Conservation (phyloP, 179 eudicot genomes). For the Pouteria campechiana region DNA sequence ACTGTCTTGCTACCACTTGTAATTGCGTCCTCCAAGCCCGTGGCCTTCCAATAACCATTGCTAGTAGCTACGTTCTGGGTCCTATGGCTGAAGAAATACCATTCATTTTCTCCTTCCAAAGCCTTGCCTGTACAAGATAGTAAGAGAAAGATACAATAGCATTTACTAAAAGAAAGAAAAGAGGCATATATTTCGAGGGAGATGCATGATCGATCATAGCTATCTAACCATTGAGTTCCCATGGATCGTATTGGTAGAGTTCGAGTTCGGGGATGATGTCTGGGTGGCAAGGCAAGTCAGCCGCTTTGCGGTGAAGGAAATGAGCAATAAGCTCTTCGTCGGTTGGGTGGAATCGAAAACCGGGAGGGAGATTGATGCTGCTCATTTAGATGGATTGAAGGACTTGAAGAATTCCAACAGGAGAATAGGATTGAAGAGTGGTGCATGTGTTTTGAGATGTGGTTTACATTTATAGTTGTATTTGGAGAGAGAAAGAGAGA, state of each 20-base stretch:
- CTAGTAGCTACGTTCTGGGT: constrained; percentile 34
- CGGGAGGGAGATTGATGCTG: constrained; percentile 58
- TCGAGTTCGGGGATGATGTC: constrained; percentile 89
- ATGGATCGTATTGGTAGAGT: constrained; percentile 68
- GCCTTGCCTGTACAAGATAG: constrained; percentile 52
- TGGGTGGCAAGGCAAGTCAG: constrained; percentile 63
- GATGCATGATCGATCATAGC: not conserved
- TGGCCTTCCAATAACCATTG: constrained; percentile 64
- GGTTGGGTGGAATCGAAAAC: constrained; percentile 74
- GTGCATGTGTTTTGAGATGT: constrained; percentile 1
- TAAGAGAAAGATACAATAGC: not conserved
- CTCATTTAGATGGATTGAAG: constrained; percentile 34
- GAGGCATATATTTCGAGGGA: not conserved
- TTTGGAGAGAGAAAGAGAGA: constrained; percentile 11
- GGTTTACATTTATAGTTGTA: constrained; percentile 32
- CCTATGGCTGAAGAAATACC: constrained; percentile 78
- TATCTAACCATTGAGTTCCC: constrained; percentile 74
- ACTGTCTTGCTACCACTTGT: constrained; percentile 25
- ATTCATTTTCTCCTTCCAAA: constrained; percentile 56
- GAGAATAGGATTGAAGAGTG: not conserved
- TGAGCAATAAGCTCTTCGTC: constrained; percentile 92
- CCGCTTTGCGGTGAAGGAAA: constrained; percentile 71
- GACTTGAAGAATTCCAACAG: not conserved
- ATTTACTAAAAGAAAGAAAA: not conserved
- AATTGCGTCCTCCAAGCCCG: constrained; percentile 60